Conservation (phyloP, 1,284 basidiomycete genomes). For the Malassezia sp. region DNA sequence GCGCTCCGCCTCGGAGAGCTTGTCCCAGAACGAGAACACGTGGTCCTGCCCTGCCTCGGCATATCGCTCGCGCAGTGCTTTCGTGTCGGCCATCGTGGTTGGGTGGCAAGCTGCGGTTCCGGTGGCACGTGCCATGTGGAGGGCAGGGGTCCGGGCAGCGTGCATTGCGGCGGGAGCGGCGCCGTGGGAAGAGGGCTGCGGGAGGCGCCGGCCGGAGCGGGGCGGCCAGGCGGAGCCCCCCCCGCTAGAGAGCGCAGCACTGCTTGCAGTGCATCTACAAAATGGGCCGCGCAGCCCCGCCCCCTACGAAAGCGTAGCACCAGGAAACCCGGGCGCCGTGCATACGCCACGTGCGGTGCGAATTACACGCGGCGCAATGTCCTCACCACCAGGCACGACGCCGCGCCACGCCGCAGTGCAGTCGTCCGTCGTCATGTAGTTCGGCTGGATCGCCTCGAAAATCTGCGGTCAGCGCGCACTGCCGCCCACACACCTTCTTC, state of each 20-base stretch:
- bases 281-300: not conserved
- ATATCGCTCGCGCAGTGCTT: constrained; percentile 19
- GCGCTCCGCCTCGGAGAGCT: constrained; percentile 60
- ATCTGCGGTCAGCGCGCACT: constrained; percentile 20
- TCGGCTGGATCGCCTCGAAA: constrained; percentile 45
- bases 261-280: constrained; percentile 1
- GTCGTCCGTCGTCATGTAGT: constrained; percentile 33
- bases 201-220: too few species aligned
- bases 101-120: too few species aligned
- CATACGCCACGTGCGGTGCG: constrained; percentile 33
- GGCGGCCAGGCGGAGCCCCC: too few species aligned
- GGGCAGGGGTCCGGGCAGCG: too few species aligned
- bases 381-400: constrained; percentile 31
- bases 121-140: too few species aligned
- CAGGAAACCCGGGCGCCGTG: constrained; percentile 31
- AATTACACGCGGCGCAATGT: constrained; percentile 33
- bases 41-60: constrained; percentile 74
- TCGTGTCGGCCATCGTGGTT: constrained; percentile 13
- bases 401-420: constrained; percentile 39
- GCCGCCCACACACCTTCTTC: constrained; percentile 43
- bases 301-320: constrained; percentile 33
- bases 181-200: too few species aligned
- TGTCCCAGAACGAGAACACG: constrained; percentile 74
- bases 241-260: too few species aligned
- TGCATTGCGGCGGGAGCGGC: too few species aligned